These are phyloP conservation scores for Sarcodon aspratus DNA, from an alignment of 768 basidiomycete genomes.

Conservation along the genomic window DNA sequence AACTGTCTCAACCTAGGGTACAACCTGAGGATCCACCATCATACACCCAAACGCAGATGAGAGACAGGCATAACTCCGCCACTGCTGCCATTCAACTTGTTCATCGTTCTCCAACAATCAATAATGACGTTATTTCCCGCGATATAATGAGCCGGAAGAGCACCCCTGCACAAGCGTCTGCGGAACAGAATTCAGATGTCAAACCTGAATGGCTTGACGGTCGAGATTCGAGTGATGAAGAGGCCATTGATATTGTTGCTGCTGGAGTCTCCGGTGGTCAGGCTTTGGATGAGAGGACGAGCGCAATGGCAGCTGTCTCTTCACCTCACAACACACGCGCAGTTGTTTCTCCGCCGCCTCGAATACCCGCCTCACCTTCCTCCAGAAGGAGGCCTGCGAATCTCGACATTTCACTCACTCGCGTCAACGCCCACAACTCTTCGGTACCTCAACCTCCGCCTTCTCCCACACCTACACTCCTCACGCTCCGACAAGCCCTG, in stretches of 20 bases:
- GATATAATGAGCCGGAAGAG: slow-evolving; percentile 27
- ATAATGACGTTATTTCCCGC: slow-evolving; percentile 50
- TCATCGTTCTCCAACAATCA: slow-evolving; percentile 36
- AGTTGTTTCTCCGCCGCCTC: slow-evolving; percentile 1
- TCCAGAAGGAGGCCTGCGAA: slow-evolving; percentile 48
- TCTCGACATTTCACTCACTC: slow-evolving; percentile 36
- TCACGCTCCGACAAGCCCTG: slow-evolving; percentile 57
- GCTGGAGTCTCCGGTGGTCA: slow-evolving; percentile 76
- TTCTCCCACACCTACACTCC: slow-evolving; percentile 50
- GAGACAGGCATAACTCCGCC: neutral
- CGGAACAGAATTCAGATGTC: slow-evolving; percentile 20
- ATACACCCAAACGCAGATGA: slow-evolving; percentile 21
- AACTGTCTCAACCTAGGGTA: slow-evolving; percentile 4
- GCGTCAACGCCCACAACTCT: slow-evolving; percentile 22
- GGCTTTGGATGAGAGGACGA: slow-evolving; percentile 76
- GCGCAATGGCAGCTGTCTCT: slow-evolving; percentile 32
- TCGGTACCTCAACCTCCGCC: slow-evolving; percentile 26
- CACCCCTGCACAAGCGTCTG: slow-evolving; percentile 15
- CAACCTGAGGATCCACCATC: slow-evolving; percentile 55
- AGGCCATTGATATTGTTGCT: slow-evolving; percentile 74
- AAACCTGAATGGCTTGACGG: slow-evolving; percentile 56
- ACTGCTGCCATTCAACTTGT: neutral
- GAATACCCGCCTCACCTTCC: slow-evolving; percentile 10
- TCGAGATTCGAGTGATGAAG: slow-evolving; percentile 63
- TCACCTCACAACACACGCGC: slow-evolving; percentile 11